These are phyloP conservation scores for Leptomonas pyrrhocoris DNA, from an alignment of 208 protist genomes.

Conservation along the genomic window DNA sequence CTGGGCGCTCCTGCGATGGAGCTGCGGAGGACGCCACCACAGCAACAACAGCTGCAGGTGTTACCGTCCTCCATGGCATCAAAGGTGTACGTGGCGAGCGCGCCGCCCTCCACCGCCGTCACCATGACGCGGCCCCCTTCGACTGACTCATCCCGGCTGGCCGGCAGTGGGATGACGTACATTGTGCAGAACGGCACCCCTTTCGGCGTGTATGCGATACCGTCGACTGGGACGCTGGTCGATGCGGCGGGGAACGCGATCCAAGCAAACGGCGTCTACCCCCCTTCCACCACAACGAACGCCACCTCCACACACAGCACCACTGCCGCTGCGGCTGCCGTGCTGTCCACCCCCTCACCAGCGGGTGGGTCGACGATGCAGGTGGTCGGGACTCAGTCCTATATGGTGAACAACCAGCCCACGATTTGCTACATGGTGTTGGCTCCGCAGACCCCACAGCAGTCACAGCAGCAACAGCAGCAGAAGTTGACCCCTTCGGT, in stretches of 20 bases:
- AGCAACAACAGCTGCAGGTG: constrained; percentile 12
- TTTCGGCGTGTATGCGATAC: constrained; percentile 16
- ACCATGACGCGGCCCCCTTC: constrained; percentile 1
- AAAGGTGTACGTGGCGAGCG: constrained; percentile 5
- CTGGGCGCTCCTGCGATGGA: background rate
- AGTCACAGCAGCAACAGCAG: constrained; percentile 1
- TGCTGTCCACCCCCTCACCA: background rate
- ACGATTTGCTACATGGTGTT: constrained; percentile 18
- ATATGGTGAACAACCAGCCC: constrained; percentile 19
- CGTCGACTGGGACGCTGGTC: background rate
- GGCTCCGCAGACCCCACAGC: background rate
- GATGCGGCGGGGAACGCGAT: constrained; percentile 4
- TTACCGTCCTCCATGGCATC: background rate
- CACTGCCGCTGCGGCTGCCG: background rate
- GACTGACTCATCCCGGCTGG: background rate
- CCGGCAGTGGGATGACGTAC: constrained; percentile 12
- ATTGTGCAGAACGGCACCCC: constrained; percentile 7
- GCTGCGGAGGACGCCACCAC: background rate
- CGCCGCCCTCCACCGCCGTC: constrained; percentile 7
- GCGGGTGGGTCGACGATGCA: constrained; percentile 2
- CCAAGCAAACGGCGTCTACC: background rate
- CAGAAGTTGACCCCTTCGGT: constrained; percentile 12
- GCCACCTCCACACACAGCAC: background rate
- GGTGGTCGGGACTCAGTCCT: background rate
- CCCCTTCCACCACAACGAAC: background rate